Conservation (phyloP, 1,284 basidiomycete genomes). For the Trametes versicolor region DNA sequence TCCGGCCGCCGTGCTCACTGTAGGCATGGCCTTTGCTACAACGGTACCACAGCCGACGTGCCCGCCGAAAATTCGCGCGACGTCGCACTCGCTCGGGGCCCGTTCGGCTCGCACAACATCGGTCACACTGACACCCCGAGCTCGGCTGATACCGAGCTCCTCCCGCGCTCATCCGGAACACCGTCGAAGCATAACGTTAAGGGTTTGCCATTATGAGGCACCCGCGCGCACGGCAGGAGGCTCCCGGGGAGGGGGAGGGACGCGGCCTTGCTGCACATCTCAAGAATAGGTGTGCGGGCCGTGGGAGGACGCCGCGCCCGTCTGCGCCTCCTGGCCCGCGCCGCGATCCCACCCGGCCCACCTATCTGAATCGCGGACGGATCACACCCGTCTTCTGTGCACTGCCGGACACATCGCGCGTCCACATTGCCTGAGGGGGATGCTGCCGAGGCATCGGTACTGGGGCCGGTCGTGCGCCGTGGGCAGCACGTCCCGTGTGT, state of each 20-base stretch:
- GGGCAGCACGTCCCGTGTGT: neutral
- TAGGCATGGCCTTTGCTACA: too few species aligned
- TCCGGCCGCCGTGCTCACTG: too few species aligned
- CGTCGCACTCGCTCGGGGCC: neutral
- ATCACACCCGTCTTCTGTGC: slow-evolving; percentile 12
- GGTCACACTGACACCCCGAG: neutral
- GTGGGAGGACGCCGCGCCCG: neutral
- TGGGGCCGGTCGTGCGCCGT: neutral
- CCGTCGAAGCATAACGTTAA: neutral
- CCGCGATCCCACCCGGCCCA: slow-evolving; percentile 1
- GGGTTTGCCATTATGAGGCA: neutral
- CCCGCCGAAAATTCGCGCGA: too few species aligned
- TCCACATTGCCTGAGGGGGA: neutral
- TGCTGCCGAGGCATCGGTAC: neutral
- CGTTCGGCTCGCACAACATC: slow-evolving; percentile 17
- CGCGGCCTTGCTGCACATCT: neutral
- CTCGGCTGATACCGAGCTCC: slow-evolving; percentile 12
- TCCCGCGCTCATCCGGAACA: neutral
- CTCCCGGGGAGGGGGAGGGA: neutral
- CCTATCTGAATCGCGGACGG: slow-evolving; percentile 20
- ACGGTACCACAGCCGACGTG: too few species aligned
- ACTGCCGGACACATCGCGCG: neutral
- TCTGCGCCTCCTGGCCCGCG: neutral
- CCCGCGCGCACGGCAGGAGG: neutral
- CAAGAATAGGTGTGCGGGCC: neutral